phyloP scores from a whole-genome alignment of 306 rosid species.

The Oemleria cerasiformis region DNA sequence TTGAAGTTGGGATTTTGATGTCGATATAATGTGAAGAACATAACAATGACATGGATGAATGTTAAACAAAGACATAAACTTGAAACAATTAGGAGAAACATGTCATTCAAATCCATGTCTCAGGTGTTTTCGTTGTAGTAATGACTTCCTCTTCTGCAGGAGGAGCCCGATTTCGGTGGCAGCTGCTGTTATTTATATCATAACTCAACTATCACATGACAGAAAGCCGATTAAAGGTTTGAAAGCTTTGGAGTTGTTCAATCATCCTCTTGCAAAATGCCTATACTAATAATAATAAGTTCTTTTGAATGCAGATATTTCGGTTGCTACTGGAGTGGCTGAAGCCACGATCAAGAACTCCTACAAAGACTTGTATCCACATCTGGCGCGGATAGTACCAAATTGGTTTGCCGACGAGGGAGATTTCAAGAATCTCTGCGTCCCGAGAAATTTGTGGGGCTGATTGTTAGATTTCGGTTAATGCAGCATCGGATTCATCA shows the following conservation, averaged over 20 bases:
- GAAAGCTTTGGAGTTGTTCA: not conserved
- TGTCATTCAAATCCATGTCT: not conserved
- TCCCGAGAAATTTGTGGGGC: not conserved
- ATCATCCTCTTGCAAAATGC: not conserved
- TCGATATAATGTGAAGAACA: too few relatives aligned
- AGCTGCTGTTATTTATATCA: constrained; percentile 18
- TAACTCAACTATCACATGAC: constrained; percentile 7
- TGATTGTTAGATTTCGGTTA: not conserved
- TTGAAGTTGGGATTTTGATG: too few relatives aligned
- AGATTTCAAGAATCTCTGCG: not conserved
- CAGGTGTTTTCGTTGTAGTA: too few relatives aligned
- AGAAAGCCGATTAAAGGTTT: constrained; percentile 9
- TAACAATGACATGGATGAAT: too few relatives aligned
- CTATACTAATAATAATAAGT: not conserved
- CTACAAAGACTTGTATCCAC: constrained; percentile 27
- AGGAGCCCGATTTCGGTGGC: constrained; percentile 23
- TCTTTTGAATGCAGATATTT: constrained; percentile 7
- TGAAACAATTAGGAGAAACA: not conserved
- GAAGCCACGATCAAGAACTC: constrained; percentile 18
- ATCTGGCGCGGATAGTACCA: constrained; percentile 4
- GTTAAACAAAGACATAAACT: not conserved
- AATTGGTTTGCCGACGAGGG: constrained; percentile 15
- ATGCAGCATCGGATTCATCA: not conserved
- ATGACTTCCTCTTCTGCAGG: constrained; percentile 6
- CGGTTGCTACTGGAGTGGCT: constrained; percentile 6